These are phyloP conservation scores for Pichia sp. DNA, from an alignment of 1,139 yeast species.

Conservation along the genomic window DNA sequence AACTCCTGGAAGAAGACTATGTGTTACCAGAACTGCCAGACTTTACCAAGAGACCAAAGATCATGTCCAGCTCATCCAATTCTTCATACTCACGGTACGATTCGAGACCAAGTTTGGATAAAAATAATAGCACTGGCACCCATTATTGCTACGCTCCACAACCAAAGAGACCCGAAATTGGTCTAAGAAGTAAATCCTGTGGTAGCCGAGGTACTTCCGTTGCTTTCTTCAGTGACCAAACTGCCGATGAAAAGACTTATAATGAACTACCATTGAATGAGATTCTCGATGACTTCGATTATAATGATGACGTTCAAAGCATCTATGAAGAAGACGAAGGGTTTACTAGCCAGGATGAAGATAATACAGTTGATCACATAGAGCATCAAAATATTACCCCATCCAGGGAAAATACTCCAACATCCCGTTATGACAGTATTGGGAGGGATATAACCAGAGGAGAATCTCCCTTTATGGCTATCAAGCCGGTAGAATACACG, in stretches of 20 bases:
- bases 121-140: no score
- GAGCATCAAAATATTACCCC: background rate
- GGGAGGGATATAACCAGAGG: constrained; percentile 7
- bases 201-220: constrained; percentile 17
- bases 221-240: constrained; percentile 23
- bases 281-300: constrained; percentile 10
- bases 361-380: background rate
- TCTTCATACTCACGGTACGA: background rate
- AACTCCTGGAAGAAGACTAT: background rate
- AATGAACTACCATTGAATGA: constrained; percentile 19
- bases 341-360: constrained; percentile 1
- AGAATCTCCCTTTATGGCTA: constrained; percentile 7
- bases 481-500: constrained; percentile 15
- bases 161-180: no score
- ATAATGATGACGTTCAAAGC: constrained; percentile 2
- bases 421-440: constrained; percentile 1
- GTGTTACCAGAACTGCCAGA: constrained; percentile 9
- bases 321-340: background rate
- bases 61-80: background rate
- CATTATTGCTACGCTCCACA: no score
- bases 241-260: constrained; percentile 18
- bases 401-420: background rate
- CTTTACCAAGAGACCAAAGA: constrained; percentile 10
- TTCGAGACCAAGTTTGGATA: no score
- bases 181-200: no score